A percentile compares a stretch with the other conserved stretches of the same genome.
These are phyloP conservation scores for Paramecium sonneborni DNA, from an alignment of 73 alveolate genomes.

Conservation along the genomic window DNA sequence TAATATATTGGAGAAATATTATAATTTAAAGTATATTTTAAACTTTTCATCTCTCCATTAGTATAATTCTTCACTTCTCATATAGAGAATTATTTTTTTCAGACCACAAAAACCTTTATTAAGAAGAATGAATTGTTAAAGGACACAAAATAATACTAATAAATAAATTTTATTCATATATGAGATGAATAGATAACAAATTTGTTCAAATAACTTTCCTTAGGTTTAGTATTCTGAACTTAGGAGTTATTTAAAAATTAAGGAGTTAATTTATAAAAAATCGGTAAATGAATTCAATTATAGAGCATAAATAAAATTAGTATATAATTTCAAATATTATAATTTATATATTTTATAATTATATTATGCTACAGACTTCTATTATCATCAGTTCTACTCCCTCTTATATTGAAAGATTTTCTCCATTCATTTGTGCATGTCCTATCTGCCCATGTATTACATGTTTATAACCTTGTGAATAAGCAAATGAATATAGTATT, in stretches of 20 bases:
- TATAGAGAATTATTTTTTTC: no score
- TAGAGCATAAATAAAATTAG: not conserved
- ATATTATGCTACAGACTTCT: not conserved
- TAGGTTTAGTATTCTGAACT: no score
- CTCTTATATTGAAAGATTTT: not conserved
- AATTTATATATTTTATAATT: not conserved
- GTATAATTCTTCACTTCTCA: no score
- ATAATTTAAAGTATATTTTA: not conserved
- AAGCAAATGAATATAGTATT: not conserved
- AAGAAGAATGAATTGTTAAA: not conserved
- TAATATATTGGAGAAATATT: not conserved
- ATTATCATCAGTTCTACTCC: not conserved
- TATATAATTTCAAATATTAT: not conserved
- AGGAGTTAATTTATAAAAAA: not conserved
- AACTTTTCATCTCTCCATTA: no score
- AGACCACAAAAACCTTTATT: no score
- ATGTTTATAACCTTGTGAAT: not conserved
- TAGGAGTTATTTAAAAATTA: not conserved
- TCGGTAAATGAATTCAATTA: not conserved
- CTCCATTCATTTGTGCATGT: not conserved
- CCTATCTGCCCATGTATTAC: not conserved
- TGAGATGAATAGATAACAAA: not conserved
- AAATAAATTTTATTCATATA: no score
- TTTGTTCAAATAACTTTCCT: no score
- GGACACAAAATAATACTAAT: no score